These are phyloP conservation scores for Lenzites betulinus DNA, from an alignment of 768 basidiomycete genomes.

Conservation along the genomic window DNA sequence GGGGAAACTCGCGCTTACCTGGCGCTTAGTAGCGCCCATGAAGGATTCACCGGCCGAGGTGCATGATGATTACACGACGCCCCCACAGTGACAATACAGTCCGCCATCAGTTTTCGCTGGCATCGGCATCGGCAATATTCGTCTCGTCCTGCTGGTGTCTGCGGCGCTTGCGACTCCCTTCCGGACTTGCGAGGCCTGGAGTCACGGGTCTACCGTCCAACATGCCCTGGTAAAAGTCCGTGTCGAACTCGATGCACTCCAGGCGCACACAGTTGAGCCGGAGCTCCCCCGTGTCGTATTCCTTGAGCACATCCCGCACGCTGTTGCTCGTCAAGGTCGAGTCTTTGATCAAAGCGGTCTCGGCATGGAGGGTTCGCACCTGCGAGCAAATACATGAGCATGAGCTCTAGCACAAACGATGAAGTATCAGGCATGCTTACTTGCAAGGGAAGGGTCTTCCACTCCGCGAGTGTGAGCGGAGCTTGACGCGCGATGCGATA, in stretches of 20 bases:
- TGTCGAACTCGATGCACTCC: constrained; percentile 46
- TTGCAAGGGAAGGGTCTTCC: constrained; percentile 42
- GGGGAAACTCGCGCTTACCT: too few relatives aligned
- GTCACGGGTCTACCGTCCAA: background rate
- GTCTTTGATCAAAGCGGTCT: background rate
- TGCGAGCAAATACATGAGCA: background rate
- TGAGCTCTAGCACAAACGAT: too few relatives aligned
- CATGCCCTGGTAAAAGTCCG: constrained; percentile 30
- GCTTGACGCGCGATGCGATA: constrained; percentile 41
- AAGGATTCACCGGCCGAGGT: too few relatives aligned
- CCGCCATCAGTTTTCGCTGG: too few relatives aligned
- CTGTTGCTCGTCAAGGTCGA: background rate
- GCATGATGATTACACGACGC: too few relatives aligned
- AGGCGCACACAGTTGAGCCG: constrained; percentile 50
- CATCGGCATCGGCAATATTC: too few relatives aligned
- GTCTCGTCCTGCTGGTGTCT: too few relatives aligned
- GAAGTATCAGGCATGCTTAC: too few relatives aligned
- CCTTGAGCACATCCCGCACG: constrained; percentile 29
- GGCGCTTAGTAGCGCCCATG: too few relatives aligned
- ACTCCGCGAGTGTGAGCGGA: constrained; percentile 45
- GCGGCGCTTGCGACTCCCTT: background rate
- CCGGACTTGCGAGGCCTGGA: background rate
- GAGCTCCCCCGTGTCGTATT: constrained; percentile 45
- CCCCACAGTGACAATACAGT: too few relatives aligned
- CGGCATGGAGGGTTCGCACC: background rate